Evolutionary conservation across 208 protist genomes (phyloP).

Genomic region (Leishmania lainsoni): DNA sequence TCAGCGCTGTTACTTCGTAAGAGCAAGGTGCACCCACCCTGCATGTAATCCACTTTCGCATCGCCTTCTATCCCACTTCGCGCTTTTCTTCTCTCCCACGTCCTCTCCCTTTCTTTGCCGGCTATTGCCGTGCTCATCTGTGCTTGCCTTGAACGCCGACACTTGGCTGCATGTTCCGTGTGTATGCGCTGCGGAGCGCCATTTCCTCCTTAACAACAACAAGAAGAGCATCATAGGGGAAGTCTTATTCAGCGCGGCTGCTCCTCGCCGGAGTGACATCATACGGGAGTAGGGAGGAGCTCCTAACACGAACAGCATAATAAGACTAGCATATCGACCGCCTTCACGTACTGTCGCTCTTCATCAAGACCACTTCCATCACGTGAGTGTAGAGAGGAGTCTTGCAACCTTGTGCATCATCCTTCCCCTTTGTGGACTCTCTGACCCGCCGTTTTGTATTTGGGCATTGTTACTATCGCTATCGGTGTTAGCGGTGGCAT

Average conservation of each 20-base stretch:
- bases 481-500: background rate
- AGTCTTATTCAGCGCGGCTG: background rate
- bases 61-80: background rate
- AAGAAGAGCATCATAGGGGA: background rate
- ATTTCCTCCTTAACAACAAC: background rate
- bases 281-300: background rate
- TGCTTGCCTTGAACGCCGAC: background rate
- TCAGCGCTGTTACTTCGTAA: background rate
- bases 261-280: background rate
- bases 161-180: background rate
- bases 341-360: background rate
- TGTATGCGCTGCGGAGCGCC: background rate
- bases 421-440: background rate
- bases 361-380: background rate
- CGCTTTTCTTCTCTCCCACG: background rate
- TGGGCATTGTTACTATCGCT: background rate
- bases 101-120: background rate
- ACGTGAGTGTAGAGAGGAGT: background rate
- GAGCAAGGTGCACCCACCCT: background rate
- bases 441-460: background rate
- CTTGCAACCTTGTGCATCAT: background rate
- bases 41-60: background rate
- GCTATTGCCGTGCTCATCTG: too few species aligned
- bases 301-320: background rate
- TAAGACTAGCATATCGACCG: background rate